Evolutionary conservation across 768 basidiomycete genomes (phyloP).

Genomic region (Suillus alpinus): DNA sequence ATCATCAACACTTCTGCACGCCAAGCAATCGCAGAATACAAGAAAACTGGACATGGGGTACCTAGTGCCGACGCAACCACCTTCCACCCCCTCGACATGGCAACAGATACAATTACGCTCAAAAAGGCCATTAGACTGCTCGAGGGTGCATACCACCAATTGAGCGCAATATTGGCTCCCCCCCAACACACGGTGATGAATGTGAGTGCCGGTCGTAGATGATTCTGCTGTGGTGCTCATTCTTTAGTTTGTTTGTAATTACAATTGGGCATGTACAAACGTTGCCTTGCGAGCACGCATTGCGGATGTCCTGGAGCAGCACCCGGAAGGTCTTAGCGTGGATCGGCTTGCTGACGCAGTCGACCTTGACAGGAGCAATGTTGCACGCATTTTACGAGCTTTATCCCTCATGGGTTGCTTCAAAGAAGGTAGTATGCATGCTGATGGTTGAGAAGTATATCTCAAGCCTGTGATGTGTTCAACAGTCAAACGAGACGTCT

Average conservation of each 20-base stretch:
- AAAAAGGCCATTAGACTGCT: conserved; percentile 12
- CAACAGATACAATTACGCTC: too few species aligned
- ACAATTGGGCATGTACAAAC: conserved; percentile 24
- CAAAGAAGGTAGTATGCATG: conserved; percentile 19
- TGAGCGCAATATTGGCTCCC: conserved; percentile 25
- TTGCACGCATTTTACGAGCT: conserved; percentile 27
- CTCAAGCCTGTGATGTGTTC: not conserved
- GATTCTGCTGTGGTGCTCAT: not conserved
- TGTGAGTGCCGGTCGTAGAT: conserved; percentile 9
- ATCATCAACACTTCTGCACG: too few species aligned
- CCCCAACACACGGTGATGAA: conserved; percentile 27
- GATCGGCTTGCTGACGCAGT: conserved; percentile 22
- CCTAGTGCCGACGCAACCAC: conserved; percentile 22
- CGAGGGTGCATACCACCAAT: conserved; percentile 24
- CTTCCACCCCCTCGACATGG: conserved; percentile 21
- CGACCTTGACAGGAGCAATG: conserved; percentile 24
- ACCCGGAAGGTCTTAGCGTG: conserved; percentile 28
- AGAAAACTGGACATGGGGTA: conserved; percentile 17
- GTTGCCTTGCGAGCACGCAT: conserved; percentile 23
- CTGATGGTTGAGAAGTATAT: not conserved
- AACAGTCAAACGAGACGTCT: conserved; percentile 24
- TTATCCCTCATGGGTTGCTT: conserved; percentile 31
- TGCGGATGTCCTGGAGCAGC: conserved; percentile 22
- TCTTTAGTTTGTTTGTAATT: conserved; percentile 14
- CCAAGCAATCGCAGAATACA: conserved; percentile 22